Evolutionary conservation across 768 basidiomycete genomes (phyloP).

Genomic region (Auricularia cornea): DNA sequence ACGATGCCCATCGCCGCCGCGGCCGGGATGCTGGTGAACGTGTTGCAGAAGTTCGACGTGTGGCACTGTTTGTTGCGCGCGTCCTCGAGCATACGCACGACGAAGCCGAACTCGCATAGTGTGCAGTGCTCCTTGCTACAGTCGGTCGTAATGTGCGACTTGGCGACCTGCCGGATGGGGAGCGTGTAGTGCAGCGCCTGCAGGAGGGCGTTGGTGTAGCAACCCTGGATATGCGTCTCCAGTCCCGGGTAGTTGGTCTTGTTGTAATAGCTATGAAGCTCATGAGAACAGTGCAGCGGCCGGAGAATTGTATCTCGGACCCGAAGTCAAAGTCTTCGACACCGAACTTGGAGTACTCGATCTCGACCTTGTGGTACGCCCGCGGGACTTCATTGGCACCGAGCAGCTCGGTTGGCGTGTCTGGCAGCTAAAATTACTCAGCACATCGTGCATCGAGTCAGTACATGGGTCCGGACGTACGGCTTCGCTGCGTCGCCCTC

Average conservation of each 20-base stretch:
- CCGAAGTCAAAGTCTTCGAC: conserved; percentile 99
- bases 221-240: conserved; percentile 95
- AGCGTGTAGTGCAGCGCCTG: conserved; percentile 83
- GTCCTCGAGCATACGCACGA: conserved; percentile 92
- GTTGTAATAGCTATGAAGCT: conserved; percentile 73
- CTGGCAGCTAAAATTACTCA: conserved; percentile 17
- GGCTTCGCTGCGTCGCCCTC: conserved; percentile 38
- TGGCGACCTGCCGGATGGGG: conserved; percentile 76
- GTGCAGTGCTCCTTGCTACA: conserved; percentile 90
- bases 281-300: conserved; percentile 6
- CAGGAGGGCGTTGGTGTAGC: conserved; percentile 86
- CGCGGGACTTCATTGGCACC: conserved; percentile 58
- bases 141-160: conserved; percentile 82
- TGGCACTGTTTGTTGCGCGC: conserved; percentile 92
- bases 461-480: conserved; percentile 22
- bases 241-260: conserved; percentile 83
- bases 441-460: background rate
- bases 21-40: conserved; percentile 48
- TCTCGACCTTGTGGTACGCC: conserved; percentile 87
- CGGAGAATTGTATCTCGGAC: conserved; percentile 35
- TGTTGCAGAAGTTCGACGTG: conserved; percentile 93
- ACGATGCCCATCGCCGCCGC: conserved; percentile 76
- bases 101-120: conserved; percentile 90
- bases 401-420: conserved; percentile 45
- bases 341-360: conserved; percentile 97